Percentiles rank a stretch among this genome's conserved stretches.
Conservation (phyloP, 139 green algal genomes). For the Coccomyxa sp. region DNA sequence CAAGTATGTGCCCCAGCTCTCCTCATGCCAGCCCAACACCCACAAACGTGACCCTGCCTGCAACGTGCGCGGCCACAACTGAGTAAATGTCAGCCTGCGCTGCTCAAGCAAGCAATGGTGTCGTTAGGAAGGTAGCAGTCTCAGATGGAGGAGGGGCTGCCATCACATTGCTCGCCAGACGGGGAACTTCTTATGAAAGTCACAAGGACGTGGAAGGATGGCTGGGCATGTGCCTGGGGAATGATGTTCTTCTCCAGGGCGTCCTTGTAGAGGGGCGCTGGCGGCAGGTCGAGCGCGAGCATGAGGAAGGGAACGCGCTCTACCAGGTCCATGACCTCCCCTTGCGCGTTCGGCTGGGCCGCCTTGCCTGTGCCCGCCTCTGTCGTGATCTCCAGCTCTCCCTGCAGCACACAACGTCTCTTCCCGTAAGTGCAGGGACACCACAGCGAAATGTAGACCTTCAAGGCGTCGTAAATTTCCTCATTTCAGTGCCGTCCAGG, state of each 20-base stretch:
- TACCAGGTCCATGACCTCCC: constrained; percentile 43
- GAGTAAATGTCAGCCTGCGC: too few species aligned
- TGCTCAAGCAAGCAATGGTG: too few species aligned
- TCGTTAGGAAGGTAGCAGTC: too few species aligned
- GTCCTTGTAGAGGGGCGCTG: constrained; percentile 96
- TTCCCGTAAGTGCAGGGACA: neutral
- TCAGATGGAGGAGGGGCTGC: too few species aligned
- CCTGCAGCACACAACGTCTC: constrained; percentile 36
- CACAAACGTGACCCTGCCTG: too few species aligned
- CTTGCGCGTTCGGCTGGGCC: constrained; percentile 5
- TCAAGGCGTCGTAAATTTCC: neutral
- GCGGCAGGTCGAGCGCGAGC: constrained; percentile 88
- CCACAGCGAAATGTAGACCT: neutral
- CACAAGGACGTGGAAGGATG: neutral
- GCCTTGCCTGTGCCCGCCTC: constrained; percentile 59
- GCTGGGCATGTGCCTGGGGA: constrained; percentile 70
- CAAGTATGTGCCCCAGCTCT: neutral
- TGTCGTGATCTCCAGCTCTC: constrained; percentile 84
- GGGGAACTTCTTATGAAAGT: too few species aligned
- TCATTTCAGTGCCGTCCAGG: too few species aligned
- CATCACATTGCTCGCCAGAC: too few species aligned
- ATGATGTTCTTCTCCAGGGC: constrained; percentile 96
- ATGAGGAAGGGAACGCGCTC: constrained; percentile 83
- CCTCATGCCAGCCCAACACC: too few species aligned
- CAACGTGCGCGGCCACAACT: too few species aligned